Evolutionary conservation across 1,284 basidiomycete genomes (phyloP).

Genomic region (Trichosporon sp.): DNA sequence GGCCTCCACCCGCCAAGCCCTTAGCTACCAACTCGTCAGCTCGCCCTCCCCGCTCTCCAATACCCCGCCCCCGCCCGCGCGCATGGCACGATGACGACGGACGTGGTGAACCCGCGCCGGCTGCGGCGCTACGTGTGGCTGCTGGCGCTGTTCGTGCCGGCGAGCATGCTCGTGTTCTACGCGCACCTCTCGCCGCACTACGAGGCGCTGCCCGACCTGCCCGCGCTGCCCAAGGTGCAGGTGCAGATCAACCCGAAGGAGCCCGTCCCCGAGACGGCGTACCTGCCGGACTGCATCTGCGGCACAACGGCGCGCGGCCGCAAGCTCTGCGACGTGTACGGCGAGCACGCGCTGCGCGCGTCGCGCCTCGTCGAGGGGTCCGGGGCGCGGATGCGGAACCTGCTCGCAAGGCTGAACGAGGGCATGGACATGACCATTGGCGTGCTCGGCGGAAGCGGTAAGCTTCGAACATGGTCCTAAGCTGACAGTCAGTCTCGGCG

Average conservation of each 20-base stretch:
- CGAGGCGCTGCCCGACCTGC: conserved; percentile 16
- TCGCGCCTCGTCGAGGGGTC: conserved; percentile 34
- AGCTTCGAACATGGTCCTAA: conserved; percentile 11
- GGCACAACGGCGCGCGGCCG: conserved; percentile 32
- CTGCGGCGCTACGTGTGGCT: conserved; percentile 18
- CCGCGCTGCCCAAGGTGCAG: conserved; percentile 33
- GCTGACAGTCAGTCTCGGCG: conserved; percentile 40
- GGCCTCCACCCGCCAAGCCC: no score
- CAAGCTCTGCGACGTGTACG: conserved; percentile 39
- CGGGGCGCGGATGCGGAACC: conserved; percentile 36
- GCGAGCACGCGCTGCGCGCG: conserved; percentile 29
- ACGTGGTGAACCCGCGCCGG: not conserved
- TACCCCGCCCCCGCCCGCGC: not conserved
- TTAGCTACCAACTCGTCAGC: not conserved
- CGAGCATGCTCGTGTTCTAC: conserved; percentile 34
- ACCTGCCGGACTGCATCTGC: conserved; percentile 26
- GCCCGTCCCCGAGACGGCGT: not conserved
- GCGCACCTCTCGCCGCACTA: conserved; percentile 36
- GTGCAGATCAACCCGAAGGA: conserved; percentile 17
- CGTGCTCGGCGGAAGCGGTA: conserved; percentile 46
- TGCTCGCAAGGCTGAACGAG: conserved; percentile 38
- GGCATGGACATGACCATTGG: conserved; percentile 40
- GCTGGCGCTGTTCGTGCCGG: conserved; percentile 28
- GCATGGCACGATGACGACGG: not conserved
- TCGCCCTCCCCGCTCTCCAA: not conserved